Conservation (phyloP, 352 stramenopile species). For the Phytophthora sp. region DNA sequence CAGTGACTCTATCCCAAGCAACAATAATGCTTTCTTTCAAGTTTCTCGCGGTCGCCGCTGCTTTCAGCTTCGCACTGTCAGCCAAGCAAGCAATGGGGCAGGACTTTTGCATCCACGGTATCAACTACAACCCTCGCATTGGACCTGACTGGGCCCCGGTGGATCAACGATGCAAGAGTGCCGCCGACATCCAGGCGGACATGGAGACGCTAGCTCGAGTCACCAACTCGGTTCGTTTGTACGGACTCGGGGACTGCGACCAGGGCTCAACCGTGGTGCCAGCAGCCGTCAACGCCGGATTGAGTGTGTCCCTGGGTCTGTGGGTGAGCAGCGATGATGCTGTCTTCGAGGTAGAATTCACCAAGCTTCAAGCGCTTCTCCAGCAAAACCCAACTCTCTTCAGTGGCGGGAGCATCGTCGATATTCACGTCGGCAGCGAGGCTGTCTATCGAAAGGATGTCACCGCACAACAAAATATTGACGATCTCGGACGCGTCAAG, state of each 20-base stretch:
- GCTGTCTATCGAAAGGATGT: conserved; percentile 70
- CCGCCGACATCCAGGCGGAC: conserved; percentile 44
- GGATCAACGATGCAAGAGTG: conserved; percentile 54
- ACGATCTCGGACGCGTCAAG: conserved; percentile 53
- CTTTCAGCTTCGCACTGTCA: conserved; percentile 10
- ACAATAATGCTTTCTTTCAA: conserved; percentile 34
- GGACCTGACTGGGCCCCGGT: conserved; percentile 54
- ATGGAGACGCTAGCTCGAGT: conserved; percentile 48
- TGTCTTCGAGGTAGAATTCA: conserved; percentile 53
- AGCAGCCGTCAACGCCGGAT: conserved; percentile 44
- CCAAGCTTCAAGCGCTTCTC: conserved; percentile 42
- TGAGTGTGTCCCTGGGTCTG: conserved; percentile 65
- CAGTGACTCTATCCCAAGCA: conserved; percentile 8
- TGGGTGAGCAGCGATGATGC: conserved; percentile 54
- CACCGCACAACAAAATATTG: conserved; percentile 46
- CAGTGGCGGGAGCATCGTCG: conserved; percentile 37
- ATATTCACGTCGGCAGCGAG: conserved; percentile 75
- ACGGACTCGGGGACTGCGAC: conserved; percentile 66
- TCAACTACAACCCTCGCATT: conserved; percentile 76
- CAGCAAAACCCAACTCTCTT: conserved; percentile 23
- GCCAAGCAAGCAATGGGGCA: conserved; percentile 1
- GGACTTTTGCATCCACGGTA: conserved; percentile 52
- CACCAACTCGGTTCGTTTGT: conserved; percentile 56
- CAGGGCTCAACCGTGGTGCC: conserved; percentile 49
- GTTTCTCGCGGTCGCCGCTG: conserved; percentile 10